These are phyloP conservation scores for Candida endomychidarum DNA, from an alignment of 805 yeast genomes.

Conservation along the genomic window DNA sequence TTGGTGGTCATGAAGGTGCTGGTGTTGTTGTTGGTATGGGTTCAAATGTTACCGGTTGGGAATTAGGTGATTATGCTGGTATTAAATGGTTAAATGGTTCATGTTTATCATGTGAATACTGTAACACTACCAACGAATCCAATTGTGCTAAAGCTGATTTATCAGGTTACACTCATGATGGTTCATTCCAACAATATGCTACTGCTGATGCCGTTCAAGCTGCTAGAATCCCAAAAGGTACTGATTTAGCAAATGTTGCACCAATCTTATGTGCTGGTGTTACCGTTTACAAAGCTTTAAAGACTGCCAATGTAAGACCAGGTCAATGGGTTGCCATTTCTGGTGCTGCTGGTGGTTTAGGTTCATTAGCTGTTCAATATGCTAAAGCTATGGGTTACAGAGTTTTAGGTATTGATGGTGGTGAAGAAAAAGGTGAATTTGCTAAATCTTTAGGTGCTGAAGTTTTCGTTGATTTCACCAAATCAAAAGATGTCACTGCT, in stretches of 20 bases:
- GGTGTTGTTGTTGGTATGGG: constrained; percentile 47
- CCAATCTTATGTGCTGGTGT: constrained; percentile 70
- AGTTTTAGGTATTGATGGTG: constrained; percentile 73
- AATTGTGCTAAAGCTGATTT: constrained; percentile 66
- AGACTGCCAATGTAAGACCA: constrained; percentile 53
- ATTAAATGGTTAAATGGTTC: constrained; percentile 48
- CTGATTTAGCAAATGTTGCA: constrained; percentile 55
- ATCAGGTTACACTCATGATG: constrained; percentile 75
- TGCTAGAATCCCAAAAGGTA: constrained; percentile 54
- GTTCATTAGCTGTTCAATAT: constrained; percentile 72
- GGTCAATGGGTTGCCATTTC: constrained; percentile 77
- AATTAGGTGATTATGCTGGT: constrained; percentile 45
- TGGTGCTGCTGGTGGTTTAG: constrained; percentile 84
- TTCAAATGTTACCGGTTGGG: constrained; percentile 41
- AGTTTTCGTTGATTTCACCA: constrained; percentile 55
- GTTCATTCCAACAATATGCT: constrained; percentile 66
- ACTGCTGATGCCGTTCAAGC: constrained; percentile 67
- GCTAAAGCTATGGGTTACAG: constrained; percentile 72
- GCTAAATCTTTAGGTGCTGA: constrained; percentile 63
- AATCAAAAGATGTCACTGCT: constrained; percentile 48
- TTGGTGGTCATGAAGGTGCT: constrained; percentile 51
- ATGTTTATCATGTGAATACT: constrained; percentile 44
- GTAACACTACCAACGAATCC: constrained; percentile 45
- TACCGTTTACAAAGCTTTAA: constrained; percentile 67
- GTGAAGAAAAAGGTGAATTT: constrained; percentile 63